Conservation (phyloP, 208 protist species). For the Acanthamoeba quina region DNA sequence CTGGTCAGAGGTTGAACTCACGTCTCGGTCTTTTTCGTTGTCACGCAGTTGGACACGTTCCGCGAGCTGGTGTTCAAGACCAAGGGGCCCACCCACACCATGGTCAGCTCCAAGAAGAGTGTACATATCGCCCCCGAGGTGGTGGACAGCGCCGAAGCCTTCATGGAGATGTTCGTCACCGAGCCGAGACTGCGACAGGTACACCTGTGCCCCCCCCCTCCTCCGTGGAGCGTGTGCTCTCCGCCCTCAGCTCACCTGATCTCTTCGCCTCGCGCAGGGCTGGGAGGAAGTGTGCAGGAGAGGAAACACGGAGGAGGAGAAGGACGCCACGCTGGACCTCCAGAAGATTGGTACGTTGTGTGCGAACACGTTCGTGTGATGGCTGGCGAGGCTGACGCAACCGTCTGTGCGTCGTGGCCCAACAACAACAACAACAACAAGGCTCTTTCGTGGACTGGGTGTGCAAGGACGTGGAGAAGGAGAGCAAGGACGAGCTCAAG, state of each 20-base stretch:
- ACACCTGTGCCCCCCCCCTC: too few relatives aligned
- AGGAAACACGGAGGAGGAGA: slow-evolving; percentile 16
- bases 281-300: slow-evolving; percentile 39
- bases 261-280: background rate
- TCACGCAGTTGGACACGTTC: background rate
- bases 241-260: too few relatives aligned
- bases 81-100: slow-evolving; percentile 48
- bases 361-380: background rate
- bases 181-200: slow-evolving; percentile 26
- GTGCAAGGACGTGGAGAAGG: slow-evolving; percentile 56
- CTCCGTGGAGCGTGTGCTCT: background rate
- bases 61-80: slow-evolving; percentile 57
- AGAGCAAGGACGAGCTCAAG: slow-evolving; percentile 69
- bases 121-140: slow-evolving; percentile 46
- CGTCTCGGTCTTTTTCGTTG: too few relatives aligned
- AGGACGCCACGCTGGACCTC: background rate
- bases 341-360: slow-evolving; percentile 4
- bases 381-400: too few relatives aligned
- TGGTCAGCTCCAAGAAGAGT: slow-evolving; percentile 51
- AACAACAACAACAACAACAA: background rate
- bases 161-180: slow-evolving; percentile 58
- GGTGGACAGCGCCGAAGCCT: slow-evolving; percentile 50
- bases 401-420: background rate
- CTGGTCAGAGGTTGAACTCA: background rate
- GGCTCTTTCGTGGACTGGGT: slow-evolving; percentile 46